These are phyloP conservation scores for Neckera pumila DNA, from an alignment of 225 moss, liverwort and hornwort genomes.

Conservation along the genomic window DNA sequence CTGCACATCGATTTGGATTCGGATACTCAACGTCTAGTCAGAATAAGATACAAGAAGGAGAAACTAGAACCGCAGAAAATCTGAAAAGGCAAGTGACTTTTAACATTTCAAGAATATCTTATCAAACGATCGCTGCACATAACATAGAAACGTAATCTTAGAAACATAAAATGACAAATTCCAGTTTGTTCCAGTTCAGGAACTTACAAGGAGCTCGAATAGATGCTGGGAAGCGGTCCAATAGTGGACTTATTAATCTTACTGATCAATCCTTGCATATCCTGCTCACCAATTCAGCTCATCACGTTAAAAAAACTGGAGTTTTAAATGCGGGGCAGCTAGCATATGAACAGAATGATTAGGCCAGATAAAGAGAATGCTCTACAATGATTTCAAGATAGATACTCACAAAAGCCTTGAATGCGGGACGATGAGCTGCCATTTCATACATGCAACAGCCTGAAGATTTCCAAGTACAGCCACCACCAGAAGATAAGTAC, in stretches of 20 bases:
- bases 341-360: neutral
- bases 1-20: conserved; percentile 16
- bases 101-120: neutral
- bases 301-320: neutral
- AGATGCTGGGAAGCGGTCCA: conserved; percentile 88
- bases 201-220: conserved; percentile 80
- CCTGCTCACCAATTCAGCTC: conserved; percentile 32
- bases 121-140: neutral
- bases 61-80: neutral
- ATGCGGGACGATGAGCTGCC: conserved; percentile 97
- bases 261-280: conserved; percentile 99
- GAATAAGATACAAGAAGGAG: neutral
- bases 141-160: neutral
- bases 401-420: conserved; percentile 89
- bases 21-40: neutral
- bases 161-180: neutral
- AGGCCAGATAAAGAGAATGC: neutral
- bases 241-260: conserved; percentile 98
- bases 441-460: conserved; percentile 99
- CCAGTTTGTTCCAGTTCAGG: neutral
- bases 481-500: neutral
- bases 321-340: neutral
- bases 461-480: neutral
- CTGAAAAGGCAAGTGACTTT: neutral
- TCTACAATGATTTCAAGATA: neutral